A percentile compares a stretch with the other conserved stretches of the same genome.
phyloP scores from a whole-genome alignment of 805 yeast genomes.

The Schwanniomyces yamadae region DNA sequence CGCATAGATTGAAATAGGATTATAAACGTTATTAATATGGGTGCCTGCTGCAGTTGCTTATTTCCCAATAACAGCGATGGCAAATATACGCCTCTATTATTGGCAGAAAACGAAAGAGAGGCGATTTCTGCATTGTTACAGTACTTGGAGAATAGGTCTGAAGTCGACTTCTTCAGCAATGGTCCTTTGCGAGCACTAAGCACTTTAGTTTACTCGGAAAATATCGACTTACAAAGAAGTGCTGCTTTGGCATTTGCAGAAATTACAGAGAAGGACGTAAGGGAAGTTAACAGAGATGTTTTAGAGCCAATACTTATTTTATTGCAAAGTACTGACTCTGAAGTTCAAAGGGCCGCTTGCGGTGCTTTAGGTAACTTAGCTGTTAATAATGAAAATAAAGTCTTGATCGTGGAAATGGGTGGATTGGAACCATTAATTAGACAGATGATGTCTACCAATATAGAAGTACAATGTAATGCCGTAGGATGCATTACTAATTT shows the following conservation, averaged over 20 bases:
- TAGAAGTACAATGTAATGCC: slow-evolving; percentile 98
- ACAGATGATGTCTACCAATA: slow-evolving; percentile 96
- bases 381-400: slow-evolving; percentile 91
- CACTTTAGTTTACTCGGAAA: slow-evolving; percentile 91
- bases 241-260: slow-evolving; percentile 99
- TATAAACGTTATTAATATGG: too few relatives aligned
- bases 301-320: slow-evolving; percentile 89
- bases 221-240: slow-evolving; percentile 89
- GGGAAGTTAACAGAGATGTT: slow-evolving; percentile 87
- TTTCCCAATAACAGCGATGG: slow-evolving; percentile 49
- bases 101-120: slow-evolving; percentile 93
- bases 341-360: slow-evolving; percentile 97
- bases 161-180: slow-evolving; percentile 83
- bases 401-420: slow-evolving; percentile 95
- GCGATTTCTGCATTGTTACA: slow-evolving; percentile 90
- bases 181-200: slow-evolving; percentile 88
- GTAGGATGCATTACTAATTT: slow-evolving; percentile 98
- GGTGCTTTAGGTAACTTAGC: slow-evolving; percentile 99
- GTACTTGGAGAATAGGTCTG: slow-evolving; percentile 81
- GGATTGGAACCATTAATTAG: slow-evolving; percentile 94
- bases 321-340: slow-evolving; percentile 83
- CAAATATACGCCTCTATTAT: slow-evolving; percentile 69
- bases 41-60: slow-evolving; percentile 44
- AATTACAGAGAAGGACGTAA: slow-evolving; percentile 92
- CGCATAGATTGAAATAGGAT: too few relatives aligned